These are phyloP conservation scores for Microbotryum intermedium DNA, from an alignment of 1,284 basidiomycete species.

Conservation along the genomic window DNA sequence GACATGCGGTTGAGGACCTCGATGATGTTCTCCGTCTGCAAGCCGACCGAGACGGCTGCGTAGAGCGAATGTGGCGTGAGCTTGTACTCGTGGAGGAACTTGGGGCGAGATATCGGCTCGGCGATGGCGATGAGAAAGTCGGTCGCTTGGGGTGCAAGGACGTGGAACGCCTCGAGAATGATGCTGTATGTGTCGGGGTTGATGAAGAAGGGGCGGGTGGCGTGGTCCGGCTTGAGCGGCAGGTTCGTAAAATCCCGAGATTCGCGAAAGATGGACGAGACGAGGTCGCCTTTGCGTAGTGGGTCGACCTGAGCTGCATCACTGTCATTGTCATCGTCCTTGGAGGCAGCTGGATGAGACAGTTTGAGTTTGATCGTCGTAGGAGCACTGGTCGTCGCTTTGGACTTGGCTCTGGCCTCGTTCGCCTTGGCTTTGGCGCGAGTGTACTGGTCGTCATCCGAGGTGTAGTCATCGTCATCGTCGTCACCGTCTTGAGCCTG, in stretches of 20 bases:
- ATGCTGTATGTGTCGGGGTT: slow-evolving; percentile 72
- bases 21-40: slow-evolving; percentile 97
- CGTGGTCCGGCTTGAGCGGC: slow-evolving; percentile 78
- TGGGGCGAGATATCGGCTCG: slow-evolving; percentile 96
- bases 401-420: slow-evolving; percentile 3
- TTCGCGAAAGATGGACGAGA: slow-evolving; percentile 14
- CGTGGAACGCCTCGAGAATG: slow-evolving; percentile 90
- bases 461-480: slow-evolving; percentile 17
- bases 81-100: slow-evolving; percentile 98
- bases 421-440: neutral
- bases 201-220: slow-evolving; percentile 85
- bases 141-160: slow-evolving; percentile 95
- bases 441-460: neutral
- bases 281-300: neutral
- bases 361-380: slow-evolving; percentile 12
- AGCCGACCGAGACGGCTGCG: slow-evolving; percentile 94
- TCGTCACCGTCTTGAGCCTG: neutral
- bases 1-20: slow-evolving; percentile 54
- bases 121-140: slow-evolving; percentile 97
- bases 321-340: neutral
- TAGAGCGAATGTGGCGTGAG: slow-evolving; percentile 96
- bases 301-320: neutral
- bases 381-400: neutral
- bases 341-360: neutral
- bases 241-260: slow-evolving; percentile 66